Base-by-base conservation (phyloP, 139 green algal genomes). In the Chlorella sorokiniana region DNA sequence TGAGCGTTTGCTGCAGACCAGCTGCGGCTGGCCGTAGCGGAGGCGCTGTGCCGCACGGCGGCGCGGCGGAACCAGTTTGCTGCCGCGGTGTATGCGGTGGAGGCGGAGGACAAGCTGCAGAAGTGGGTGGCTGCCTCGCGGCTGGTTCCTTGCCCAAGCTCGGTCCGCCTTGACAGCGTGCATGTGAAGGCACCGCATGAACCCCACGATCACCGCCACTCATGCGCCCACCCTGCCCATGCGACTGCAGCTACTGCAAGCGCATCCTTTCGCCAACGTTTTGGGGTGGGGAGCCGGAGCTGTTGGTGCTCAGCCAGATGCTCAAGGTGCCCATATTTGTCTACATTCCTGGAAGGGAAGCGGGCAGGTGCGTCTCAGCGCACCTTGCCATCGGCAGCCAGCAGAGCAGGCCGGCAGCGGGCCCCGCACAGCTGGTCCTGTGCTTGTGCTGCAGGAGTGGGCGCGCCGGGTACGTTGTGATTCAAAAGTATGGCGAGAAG, bases 221-320 rank as follows among this genome's bases (percentile, higher is more conserved):
- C 35, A 16, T 22, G 1, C 31, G 3, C 3, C 70, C 11, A 59
- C 48, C 48, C 48, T n/a, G n/a, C 48, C 48, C 11, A 59, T 16
- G 14, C 31, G 69, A n/a, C 1, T 80, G 75, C 81, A 91, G 83
- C 63, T 95, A 95, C 79, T 95, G 91, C 81, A 41, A 82, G 37
- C 81, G 89, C 38, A 80, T 95, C 10, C 16, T 87, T 40, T 40
- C 75, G 0, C 75, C 87, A 0, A 83, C 45, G 20, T 94, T 94
- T 63, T 94, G 91, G 91, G 91, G 91, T 29, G 91, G 91, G 8
- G 88, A 95, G 64, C 75, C 90, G 23, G 91, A 95, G 86, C 51
- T 95, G 38, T 72, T 93, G 63, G 88, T 93, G 8, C 76, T 95
- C 10, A 84, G 63, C 69, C 83, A 91, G 73, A 89, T 93, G 87